A percentile compares a stretch with the other conserved stretches of the same genome.
These are phyloP conservation scores for Mallotus nudiflorus DNA, from an alignment of 345 rosid genomes.

Conservation along the genomic window DNA sequence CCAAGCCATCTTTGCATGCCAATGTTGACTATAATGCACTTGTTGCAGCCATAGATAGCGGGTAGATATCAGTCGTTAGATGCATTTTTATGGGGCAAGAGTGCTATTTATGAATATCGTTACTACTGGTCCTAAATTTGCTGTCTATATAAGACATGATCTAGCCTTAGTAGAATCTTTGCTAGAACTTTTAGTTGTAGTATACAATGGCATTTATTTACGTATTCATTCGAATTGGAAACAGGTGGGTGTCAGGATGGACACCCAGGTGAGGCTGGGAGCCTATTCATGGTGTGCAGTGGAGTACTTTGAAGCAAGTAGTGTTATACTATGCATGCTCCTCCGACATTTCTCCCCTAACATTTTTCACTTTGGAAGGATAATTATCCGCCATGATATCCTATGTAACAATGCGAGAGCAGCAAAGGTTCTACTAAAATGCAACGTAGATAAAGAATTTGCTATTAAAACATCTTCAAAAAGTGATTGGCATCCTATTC, in stretches of 20 bases:
- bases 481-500: slow-evolving; percentile 59
- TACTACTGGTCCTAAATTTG: no score
- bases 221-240: slow-evolving; percentile 14
- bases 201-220: slow-evolving; percentile 1
- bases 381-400: slow-evolving; percentile 88
- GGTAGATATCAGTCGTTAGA: slow-evolving; percentile 28
- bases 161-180: no score
- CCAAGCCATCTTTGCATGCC: no score
- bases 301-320: slow-evolving; percentile 82
- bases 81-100: no score
- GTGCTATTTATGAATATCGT: no score
- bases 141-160: no score
- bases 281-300: slow-evolving; percentile 99
- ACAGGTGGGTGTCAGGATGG: slow-evolving; percentile 67
- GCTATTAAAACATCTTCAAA: slow-evolving; percentile 46
- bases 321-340: slow-evolving; percentile 65
- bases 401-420: slow-evolving; percentile 74
- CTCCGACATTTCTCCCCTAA: slow-evolving; percentile 51
- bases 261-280: slow-evolving; percentile 71
- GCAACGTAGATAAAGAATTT: slow-evolving; percentile 57
- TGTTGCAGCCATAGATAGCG: slow-evolving; percentile 30
- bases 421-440: slow-evolving; percentile 53
- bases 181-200: no score
- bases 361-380: slow-evolving; percentile 64
- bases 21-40: no score